phyloP scores from a whole-genome alignment of 2,329 filamentous ascomycete genomes.

The Talaromyces albobiverticillius region DNA sequence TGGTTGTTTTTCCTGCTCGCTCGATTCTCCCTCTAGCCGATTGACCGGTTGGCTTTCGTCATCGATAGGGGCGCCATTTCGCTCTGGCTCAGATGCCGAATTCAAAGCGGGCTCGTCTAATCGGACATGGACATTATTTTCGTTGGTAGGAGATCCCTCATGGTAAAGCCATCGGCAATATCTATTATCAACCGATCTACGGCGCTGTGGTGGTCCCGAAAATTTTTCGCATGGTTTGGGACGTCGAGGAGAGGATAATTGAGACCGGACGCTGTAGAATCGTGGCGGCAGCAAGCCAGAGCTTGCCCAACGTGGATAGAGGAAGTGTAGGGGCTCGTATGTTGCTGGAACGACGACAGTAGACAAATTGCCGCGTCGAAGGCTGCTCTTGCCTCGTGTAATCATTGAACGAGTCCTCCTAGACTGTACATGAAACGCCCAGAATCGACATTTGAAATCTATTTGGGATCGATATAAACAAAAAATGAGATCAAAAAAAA shows the following conservation, averaged over 20 bases:
- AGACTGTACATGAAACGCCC: too few species aligned
- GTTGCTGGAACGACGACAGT: slow-evolving; percentile 30
- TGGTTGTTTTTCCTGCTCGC: background rate
- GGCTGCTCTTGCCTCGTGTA: slow-evolving; percentile 39
- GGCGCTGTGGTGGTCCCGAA: background rate
- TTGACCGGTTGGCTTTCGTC: background rate
- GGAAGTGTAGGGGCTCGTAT: slow-evolving; percentile 45
- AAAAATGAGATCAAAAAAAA: too few species aligned
- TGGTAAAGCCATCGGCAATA: slow-evolving; percentile 4
- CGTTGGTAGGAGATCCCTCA: background rate
- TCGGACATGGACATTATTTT: background rate
- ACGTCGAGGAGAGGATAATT: slow-evolving; percentile 10
- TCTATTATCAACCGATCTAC: background rate
- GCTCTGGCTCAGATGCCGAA: background rate
- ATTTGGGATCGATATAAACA: too few species aligned
- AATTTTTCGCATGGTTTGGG: background rate
- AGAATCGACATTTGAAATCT: too few species aligned
- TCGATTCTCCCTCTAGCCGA: background rate
- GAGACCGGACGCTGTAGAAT: slow-evolving; percentile 10
- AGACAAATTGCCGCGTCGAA: slow-evolving; percentile 37
- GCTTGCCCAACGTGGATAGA: slow-evolving; percentile 43
- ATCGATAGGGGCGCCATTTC: background rate
- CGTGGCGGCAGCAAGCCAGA: slow-evolving; percentile 20
- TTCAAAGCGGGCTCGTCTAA: background rate
- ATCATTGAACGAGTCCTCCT: too few species aligned